These are phyloP conservation scores for Amanita pallidorosea DNA, from an alignment of 768 basidiomycete species.

Conservation along the genomic window DNA sequence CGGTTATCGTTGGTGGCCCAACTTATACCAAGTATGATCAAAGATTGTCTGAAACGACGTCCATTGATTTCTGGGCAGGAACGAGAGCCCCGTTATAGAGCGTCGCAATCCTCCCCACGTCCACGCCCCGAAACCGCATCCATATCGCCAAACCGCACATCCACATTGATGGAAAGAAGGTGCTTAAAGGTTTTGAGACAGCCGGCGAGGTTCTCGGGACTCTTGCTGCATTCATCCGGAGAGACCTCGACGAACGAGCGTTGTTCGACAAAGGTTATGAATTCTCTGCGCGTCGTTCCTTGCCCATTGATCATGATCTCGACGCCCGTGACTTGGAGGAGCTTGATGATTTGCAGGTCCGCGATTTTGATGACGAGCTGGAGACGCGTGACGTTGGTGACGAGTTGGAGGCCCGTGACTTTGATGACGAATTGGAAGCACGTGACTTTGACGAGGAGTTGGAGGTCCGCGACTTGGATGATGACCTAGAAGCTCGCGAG, in stretches of 20 bases:
- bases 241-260: neutral
- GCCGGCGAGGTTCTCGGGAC: no score
- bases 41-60: no score
- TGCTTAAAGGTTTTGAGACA: no score
- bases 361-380: neutral
- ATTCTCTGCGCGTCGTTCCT: neutral
- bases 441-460: neutral
- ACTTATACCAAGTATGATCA: no score
- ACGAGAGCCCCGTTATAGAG: no score
- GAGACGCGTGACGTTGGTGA: neutral
- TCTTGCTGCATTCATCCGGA: no score
- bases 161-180: no score
- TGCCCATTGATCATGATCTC: neutral
- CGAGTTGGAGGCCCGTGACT: neutral
- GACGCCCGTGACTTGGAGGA: neutral
- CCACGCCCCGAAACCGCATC: no score
- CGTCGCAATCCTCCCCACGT: no score
- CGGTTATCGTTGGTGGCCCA: neutral
- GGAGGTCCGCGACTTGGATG: neutral
- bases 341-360: neutral
- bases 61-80: no score
- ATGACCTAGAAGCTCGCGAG: neutral
- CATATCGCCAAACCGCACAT: no score
- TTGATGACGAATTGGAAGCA: neutral
- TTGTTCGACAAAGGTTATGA: neutral